Conservation (phyloP, 495 filamentous ascomycete genomes). For the Penicillium paradoxum region DNA sequence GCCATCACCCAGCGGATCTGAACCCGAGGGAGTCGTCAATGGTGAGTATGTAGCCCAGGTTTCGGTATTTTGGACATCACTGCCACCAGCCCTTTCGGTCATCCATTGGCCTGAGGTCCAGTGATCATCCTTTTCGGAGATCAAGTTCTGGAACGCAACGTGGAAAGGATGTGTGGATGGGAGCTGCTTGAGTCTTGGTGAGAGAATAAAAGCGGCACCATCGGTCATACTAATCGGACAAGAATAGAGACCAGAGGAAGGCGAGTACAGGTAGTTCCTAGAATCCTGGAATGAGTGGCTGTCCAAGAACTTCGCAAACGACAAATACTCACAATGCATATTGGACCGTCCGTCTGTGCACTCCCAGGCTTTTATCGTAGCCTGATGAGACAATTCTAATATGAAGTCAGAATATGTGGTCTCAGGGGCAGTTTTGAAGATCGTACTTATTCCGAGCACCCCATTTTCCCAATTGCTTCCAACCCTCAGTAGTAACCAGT, state of each 20-base stretch:
- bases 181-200: conserved; percentile 40
- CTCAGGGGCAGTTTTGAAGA: not conserved
- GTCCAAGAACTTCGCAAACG: not conserved
- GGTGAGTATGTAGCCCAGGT: conserved; percentile 51
- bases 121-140: conserved; percentile 51
- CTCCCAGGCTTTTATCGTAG: conserved; percentile 28
- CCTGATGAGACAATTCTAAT: conserved; percentile 36
- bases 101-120: conserved; percentile 87
- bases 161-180: conserved; percentile 42
- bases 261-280: conserved; percentile 61
- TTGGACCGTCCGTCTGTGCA: conserved; percentile 38
- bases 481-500: conserved; percentile 39
- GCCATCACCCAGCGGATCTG: conserved; percentile 21
- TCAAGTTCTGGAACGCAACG: conserved; percentile 45
- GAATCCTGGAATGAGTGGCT: conserved; percentile 40
- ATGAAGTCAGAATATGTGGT: not conserved
- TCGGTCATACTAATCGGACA: conserved; percentile 71
- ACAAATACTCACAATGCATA: conserved; percentile 25
- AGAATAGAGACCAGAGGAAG: conserved; percentile 55
- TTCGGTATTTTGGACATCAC: conserved; percentile 68
- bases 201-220: conserved; percentile 60
- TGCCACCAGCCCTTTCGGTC: conserved; percentile 73
- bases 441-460: conserved; percentile 26
- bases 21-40: conserved; percentile 4
- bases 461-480: conserved; percentile 37